phyloP scores from a whole-genome alignment of 2,329 filamentous ascomycete species.

The Leptographium radiaticola region DNA sequence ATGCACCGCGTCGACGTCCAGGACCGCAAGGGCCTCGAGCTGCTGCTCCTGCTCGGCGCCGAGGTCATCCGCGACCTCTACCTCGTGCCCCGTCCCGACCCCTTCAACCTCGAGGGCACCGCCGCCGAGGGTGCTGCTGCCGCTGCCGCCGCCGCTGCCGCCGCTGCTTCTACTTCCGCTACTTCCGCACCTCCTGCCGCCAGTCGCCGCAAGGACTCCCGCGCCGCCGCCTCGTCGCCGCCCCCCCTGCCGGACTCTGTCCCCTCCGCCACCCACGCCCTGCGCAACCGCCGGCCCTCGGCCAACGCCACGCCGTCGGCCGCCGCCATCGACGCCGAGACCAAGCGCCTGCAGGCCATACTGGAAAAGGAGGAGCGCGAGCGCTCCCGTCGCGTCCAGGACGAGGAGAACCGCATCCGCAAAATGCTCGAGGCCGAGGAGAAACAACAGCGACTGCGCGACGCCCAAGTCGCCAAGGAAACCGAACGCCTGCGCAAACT shows the following conservation, averaged over 20 bases:
- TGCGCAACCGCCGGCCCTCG: neutral
- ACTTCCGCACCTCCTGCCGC: slow-evolving; percentile 2
- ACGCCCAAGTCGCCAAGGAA: slow-evolving; percentile 58
- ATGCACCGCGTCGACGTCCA: slow-evolving; percentile 82
- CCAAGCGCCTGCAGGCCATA: slow-evolving; percentile 51
- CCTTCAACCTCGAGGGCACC: slow-evolving; percentile 59
- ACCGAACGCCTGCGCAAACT: slow-evolving; percentile 64
- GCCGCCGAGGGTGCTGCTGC: slow-evolving; percentile 5
- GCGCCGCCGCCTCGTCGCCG: neutral
- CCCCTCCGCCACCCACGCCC: neutral
- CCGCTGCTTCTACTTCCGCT: too few species aligned
- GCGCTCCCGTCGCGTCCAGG: slow-evolving; percentile 37
- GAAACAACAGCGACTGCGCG: slow-evolving; percentile 39
- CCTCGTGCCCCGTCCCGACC: slow-evolving; percentile 51
- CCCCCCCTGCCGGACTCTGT: slow-evolving; percentile 22
- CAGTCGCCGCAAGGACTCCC: slow-evolving; percentile 22
- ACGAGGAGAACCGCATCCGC: slow-evolving; percentile 45
- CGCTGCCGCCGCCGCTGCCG: too few species aligned
- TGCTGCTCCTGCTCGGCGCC: slow-evolving; percentile 55
- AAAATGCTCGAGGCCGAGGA: slow-evolving; percentile 56
- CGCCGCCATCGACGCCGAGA: slow-evolving; percentile 57
- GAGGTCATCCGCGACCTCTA: slow-evolving; percentile 55
- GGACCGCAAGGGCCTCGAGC: slow-evolving; percentile 83
- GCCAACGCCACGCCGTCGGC: slow-evolving; percentile 14
- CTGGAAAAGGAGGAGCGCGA: slow-evolving; percentile 42